Evolutionary conservation across 768 basidiomycete species (phyloP).

Genomic region (Amanita muscaria): DNA sequence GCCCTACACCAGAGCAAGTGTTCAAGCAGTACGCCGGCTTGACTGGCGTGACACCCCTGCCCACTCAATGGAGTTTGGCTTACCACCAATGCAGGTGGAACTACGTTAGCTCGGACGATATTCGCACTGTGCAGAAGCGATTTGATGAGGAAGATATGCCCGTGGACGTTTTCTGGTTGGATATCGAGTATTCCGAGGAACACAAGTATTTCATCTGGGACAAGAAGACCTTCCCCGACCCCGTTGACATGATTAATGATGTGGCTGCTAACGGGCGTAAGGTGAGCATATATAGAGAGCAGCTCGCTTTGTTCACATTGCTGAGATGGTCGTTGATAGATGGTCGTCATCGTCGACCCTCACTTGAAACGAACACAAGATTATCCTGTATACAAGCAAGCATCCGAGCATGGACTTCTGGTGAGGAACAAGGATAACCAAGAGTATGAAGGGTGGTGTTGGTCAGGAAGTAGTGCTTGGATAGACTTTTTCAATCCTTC

Average conservation of each 20-base stretch:
- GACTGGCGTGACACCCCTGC: conserved; percentile 83
- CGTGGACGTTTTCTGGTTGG: conserved; percentile 94
- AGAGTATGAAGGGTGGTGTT: conserved; percentile 98
- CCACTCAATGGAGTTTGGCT: conserved; percentile 83
- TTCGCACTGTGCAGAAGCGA: conserved; percentile 72
- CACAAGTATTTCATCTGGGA: conserved; percentile 99
- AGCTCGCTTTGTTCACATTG: too few relatives aligned
- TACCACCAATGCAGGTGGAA: conserved; percentile 99
- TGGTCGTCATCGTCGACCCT: conserved; percentile 97
- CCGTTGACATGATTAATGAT: conserved; percentile 86
- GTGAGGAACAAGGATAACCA: conserved; percentile 71
- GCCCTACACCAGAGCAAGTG: conserved; percentile 73
- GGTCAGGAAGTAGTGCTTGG: conserved; percentile 95
- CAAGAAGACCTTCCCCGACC: conserved; percentile 85
- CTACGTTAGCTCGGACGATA: conserved; percentile 84
- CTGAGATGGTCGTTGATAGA: too few relatives aligned
- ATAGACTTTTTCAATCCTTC: conserved; percentile 93
- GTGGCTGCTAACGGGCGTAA: conserved; percentile 81
- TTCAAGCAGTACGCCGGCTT: conserved; percentile 81
- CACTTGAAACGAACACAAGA: conserved; percentile 78
- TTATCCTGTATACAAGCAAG: conserved; percentile 81
- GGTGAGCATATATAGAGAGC: conserved; percentile 41
- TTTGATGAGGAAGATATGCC: conserved; percentile 96
- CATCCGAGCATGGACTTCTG: conserved; percentile 73
- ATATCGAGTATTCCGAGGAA: conserved; percentile 90